Conservation (phyloP, 2,329 filamentous ascomycete genomes). For the Tolypocladium inflatum region DNA sequence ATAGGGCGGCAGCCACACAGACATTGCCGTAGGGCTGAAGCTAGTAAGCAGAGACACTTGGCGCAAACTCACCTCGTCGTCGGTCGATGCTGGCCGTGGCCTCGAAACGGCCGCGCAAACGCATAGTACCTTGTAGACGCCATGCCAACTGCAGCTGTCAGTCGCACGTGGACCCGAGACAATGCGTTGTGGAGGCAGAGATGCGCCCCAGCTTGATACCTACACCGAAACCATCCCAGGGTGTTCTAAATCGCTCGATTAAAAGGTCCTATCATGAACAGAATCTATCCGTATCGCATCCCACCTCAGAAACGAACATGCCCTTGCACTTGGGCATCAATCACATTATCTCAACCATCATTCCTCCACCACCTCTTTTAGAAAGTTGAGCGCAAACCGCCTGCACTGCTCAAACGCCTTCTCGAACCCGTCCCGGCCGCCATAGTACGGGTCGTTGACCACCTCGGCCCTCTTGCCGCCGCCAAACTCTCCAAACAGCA, state of each 20-base stretch:
- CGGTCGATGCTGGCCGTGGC: background rate
- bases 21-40: background rate
- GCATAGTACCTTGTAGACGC: background rate
- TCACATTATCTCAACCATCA: background rate
- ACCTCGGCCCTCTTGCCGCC: constrained; percentile 57
- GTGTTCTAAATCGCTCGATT: background rate
- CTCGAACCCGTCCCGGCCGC: constrained; percentile 71
- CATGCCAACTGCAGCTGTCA: background rate
- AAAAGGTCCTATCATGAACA: background rate
- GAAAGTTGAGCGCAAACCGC: constrained; percentile 67
- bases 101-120: background rate
- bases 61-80: background rate
- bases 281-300: background rate
- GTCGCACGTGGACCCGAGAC: background rate
- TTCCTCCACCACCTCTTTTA: constrained; percentile 42
- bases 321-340: background rate
- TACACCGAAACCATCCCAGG: background rate
- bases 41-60: background rate
- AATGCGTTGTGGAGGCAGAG: background rate
- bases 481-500: constrained; percentile 78
- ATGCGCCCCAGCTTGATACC: background rate
- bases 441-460: constrained; percentile 87
- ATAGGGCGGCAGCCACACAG: background rate
- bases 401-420: constrained; percentile 77
- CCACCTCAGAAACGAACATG: background rate